Evolutionary conservation across 345 rosid genomes (phyloP).

Genomic region (Cochlearia excelsa): DNA sequence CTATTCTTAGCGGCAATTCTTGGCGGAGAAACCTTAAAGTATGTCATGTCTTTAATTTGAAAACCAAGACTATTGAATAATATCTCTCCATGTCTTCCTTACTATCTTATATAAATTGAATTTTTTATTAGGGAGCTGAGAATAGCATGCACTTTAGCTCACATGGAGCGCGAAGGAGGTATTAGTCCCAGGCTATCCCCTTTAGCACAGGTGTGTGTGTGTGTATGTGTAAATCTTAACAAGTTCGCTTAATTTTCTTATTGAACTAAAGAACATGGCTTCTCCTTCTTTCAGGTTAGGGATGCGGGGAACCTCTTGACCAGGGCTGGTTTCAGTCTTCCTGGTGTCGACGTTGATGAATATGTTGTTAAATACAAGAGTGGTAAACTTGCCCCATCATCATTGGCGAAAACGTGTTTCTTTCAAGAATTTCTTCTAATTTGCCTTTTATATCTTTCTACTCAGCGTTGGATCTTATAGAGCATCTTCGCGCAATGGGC

Average conservation of each 20-base stretch:
- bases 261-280: conserved; percentile 7
- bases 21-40: conserved; percentile 99
- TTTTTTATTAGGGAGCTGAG: conserved; percentile 66
- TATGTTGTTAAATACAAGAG: conserved; percentile 79
- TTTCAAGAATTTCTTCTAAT: conserved; percentile 7
- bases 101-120: background rate
- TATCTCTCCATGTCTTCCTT: conserved; percentile 3
- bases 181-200: conserved; percentile 94
- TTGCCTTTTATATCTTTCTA: background rate
- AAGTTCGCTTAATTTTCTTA: conserved; percentile 1
- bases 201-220: conserved; percentile 73
- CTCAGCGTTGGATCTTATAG: conserved; percentile 87
- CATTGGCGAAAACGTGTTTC: background rate
- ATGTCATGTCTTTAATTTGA: conserved; percentile 28
- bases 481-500: conserved; percentile 95
- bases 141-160: conserved; percentile 96
- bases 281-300: conserved; percentile 54
- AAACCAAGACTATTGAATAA: background rate
- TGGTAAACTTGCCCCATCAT: conserved; percentile 45
- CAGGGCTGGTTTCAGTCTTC: conserved; percentile 93
- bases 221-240: background rate
- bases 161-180: conserved; percentile 99
- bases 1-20: conserved; percentile 96
- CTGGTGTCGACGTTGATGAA: conserved; percentile 91
- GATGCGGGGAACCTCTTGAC: conserved; percentile 97